Percentiles rank a stretch among this genome's conserved stretches.
phyloP scores from a whole-genome alignment of 164 flowering plant species.

The Sedum album region DNA sequence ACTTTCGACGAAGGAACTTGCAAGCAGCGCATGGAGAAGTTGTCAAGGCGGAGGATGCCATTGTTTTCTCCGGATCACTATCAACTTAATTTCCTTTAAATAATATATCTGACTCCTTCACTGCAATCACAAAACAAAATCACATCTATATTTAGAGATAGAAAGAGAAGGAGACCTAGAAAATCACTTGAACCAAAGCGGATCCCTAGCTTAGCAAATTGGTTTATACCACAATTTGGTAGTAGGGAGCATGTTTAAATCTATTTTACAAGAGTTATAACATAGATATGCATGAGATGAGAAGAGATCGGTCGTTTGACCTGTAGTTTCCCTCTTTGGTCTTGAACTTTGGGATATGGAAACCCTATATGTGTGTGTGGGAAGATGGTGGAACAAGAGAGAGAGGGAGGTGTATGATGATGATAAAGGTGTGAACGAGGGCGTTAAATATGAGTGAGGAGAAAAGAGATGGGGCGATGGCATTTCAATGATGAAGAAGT shows the following conservation, averaged over 20 bases:
- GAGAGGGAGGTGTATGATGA: background rate
- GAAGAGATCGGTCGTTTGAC: background rate
- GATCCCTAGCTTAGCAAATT: background rate
- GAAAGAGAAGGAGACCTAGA: background rate
- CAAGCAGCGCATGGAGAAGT: conserved; percentile 11
- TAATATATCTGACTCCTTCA: background rate
- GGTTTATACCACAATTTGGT: background rate
- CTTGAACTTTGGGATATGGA: background rate
- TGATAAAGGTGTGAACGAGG: background rate
- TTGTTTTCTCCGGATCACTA: background rate
- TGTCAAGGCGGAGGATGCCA: conserved; percentile 1
- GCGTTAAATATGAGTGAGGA: conserved; percentile 4
- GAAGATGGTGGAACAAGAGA: background rate
- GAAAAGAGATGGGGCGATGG: background rate
- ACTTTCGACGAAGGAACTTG: conserved; percentile 10
- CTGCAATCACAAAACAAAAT: background rate
- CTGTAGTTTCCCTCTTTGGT: background rate
- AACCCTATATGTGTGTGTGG: conserved; percentile 2
- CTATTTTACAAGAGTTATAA: background rate
- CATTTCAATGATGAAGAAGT: conserved; percentile 1
- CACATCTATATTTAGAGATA: background rate
- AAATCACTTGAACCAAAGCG: background rate
- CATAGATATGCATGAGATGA: background rate
- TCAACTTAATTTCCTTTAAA: background rate
- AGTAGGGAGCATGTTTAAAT: background rate